Base-by-base conservation (phyloP, 2,329 filamentous ascomycete genomes). In the Davidsoniella eucalypti region DNA sequence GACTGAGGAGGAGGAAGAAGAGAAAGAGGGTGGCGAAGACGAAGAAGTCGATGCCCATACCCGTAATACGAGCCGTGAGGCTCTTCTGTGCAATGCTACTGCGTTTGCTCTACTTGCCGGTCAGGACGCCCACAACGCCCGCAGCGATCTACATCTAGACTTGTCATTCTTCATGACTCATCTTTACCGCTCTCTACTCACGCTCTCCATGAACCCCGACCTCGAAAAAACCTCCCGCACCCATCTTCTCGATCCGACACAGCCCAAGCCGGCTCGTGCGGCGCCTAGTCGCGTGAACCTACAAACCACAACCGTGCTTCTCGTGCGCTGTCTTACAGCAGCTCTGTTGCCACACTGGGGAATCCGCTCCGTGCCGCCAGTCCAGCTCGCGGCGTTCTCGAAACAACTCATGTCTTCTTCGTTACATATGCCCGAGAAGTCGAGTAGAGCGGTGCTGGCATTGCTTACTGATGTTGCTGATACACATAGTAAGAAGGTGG, bases 31-130 rank as follows among this genome's bases (percentile, higher is more conserved):
- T 6, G 59, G 65, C 2, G 56, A 64, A 8, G 67, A 66, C 9
- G 69, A 72, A 0, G 71, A 77, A 12, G 69, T 72, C 7, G 63
- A 67, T 2, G 55, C 63, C 1, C 62, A 70, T 10, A 61, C 70
- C 38, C 80, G 88, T 51, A 88, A 94, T 64, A 69, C 83, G 9
- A 87, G 82, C 23, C 82, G 92, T 56, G 88, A 96, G 65, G 78
- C 85, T 9, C 79, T 98, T 4, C 82, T 98, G 51, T 95, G 90
- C 68, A 93, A 88, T 52, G 87, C 93, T 59, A 98, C 92, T 1
- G 92, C 93, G 23, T 96, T 94, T 61, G 87, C 90, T n/a, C 79
- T 98, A 5, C 79, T 98, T 38, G 85, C 92, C 56, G 90, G 92
- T 45, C 92, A 98, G 67, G 90, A 95, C 60, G 87, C 81, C 14